Conservation (phyloP, 75 land plant species). For the Larix kaempferi region DNA sequence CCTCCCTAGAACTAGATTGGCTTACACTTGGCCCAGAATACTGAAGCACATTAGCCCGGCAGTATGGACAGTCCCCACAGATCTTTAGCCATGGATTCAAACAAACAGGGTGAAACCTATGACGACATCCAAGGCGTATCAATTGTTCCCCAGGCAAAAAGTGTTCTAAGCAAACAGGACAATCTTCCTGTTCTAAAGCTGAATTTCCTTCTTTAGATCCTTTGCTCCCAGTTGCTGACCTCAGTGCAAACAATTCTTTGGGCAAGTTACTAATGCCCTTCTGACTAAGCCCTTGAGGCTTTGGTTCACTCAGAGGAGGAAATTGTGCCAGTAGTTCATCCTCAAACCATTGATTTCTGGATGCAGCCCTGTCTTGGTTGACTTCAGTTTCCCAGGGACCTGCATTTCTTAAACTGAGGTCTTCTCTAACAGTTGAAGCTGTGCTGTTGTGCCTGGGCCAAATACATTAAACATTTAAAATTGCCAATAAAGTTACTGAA, state of each 20-base stretch:
- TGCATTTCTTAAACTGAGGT: conserved; percentile 32
- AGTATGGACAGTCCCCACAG: conserved; percentile 80
- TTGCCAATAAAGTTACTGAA: neutral
- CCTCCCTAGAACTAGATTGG: too few relatives aligned
- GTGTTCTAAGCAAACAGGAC: conserved; percentile 73
- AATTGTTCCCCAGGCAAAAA: conserved; percentile 50
- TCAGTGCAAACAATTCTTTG: conserved; percentile 28
- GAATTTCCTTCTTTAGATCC: conserved; percentile 7
- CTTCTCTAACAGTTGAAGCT: conserved; percentile 12
- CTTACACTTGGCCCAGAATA: too few relatives aligned
- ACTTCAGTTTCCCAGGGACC: conserved; percentile 42
- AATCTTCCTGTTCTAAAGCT: conserved; percentile 37
- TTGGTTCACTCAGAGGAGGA: conserved; percentile 5
- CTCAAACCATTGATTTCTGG: conserved; percentile 18
- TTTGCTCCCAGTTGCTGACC: conserved; percentile 7
- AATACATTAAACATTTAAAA: neutral
- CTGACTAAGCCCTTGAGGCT: conserved; percentile 55
- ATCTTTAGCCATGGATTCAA: conserved; percentile 61
- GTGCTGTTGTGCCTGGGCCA: conserved; percentile 10
- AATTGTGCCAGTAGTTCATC: conserved; percentile 11
- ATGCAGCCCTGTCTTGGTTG: conserved; percentile 12
- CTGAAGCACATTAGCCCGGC: neutral
- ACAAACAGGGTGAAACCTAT: conserved; percentile 68
- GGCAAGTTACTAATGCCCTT: conserved; percentile 44
- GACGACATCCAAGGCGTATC: conserved; percentile 59